Evolutionary conservation across 805 yeast species (phyloP).

Genomic region (Metschnikowia matae): DNA sequence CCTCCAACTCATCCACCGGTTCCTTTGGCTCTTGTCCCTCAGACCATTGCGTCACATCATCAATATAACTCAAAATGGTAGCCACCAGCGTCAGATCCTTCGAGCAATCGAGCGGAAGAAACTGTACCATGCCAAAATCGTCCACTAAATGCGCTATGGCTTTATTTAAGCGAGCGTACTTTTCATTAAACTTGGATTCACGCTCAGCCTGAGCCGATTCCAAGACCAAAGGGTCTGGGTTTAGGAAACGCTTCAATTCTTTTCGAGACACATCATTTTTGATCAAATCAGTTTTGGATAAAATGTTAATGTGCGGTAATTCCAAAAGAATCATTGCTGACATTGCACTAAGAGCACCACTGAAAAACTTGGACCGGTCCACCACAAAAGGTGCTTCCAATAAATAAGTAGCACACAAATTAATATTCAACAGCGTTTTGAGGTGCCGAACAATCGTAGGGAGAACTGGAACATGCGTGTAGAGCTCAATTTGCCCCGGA

Average conservation of each 20-base stretch:
- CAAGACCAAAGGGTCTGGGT: constrained; percentile 85
- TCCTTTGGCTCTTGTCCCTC: constrained; percentile 96
- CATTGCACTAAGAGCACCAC: constrained; percentile 96
- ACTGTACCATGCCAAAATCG: constrained; percentile 98
- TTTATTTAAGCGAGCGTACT: constrained; percentile 66
- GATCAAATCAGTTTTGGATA: constrained; percentile 82
- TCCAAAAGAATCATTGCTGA: constrained; percentile 95
- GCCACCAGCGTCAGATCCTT: constrained; percentile 70
- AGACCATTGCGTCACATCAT: constrained; percentile 97
- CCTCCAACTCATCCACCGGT: constrained; percentile 53
- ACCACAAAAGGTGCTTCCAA: constrained; percentile 92
- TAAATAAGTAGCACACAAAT: constrained; percentile 86
- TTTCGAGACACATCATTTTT: constrained; percentile 73
- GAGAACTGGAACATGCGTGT: constrained; percentile 89
- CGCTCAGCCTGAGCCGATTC: constrained; percentile 16
- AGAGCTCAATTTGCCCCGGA: constrained; percentile 94
- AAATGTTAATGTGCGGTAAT: constrained; percentile 87
- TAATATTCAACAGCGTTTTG: constrained; percentile 73
- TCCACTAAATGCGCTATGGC: constrained; percentile 88
- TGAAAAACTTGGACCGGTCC: constrained; percentile 87
- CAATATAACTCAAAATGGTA: constrained; percentile 84
- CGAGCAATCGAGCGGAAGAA: constrained; percentile 75
- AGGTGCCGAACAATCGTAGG: constrained; percentile 88
- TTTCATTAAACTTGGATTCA: constrained; percentile 38
- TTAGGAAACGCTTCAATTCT: constrained; percentile 76